phyloP scores from a whole-genome alignment of 1,284 basidiomycete genomes.

The Afroboletus lepidellus region DNA sequence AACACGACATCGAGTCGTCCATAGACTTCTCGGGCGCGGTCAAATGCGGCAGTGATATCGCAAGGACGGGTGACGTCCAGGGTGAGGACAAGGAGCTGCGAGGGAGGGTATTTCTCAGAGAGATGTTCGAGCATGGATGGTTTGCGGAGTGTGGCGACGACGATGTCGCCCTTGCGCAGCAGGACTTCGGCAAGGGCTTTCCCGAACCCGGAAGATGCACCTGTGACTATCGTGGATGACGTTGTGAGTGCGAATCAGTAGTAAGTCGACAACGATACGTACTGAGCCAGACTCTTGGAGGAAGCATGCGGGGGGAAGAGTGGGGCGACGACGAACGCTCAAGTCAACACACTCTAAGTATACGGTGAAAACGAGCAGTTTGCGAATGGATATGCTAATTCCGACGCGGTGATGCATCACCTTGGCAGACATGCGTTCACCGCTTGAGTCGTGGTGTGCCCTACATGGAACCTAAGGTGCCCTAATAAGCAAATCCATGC shows the following conservation, averaged over 20 bases:
- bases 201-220: slow-evolving; percentile 36
- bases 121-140: slow-evolving; percentile 28
- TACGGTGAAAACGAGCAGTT: too few species aligned
- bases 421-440: too few species aligned
- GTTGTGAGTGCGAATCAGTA: not conserved
- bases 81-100: slow-evolving; percentile 12
- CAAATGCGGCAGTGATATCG: slow-evolving; percentile 19
- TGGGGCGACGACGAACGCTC: too few species aligned
- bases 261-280: not conserved
- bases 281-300: slow-evolving; percentile 20
- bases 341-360: too few species aligned
- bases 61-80: slow-evolving; percentile 19
- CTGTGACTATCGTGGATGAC: slow-evolving; percentile 25
- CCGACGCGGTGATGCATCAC: too few species aligned
- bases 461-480: too few species aligned
- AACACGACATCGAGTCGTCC: slow-evolving; percentile 23
- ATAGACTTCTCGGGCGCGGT: slow-evolving; percentile 8
- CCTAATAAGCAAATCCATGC: too few species aligned
- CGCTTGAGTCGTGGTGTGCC: too few species aligned
- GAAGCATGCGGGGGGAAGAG: too few species aligned
- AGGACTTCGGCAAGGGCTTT: slow-evolving; percentile 26
- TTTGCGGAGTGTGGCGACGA: slow-evolving; percentile 34
- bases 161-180: slow-evolving; percentile 32
- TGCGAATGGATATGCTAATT: too few species aligned
- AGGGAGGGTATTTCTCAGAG: slow-evolving; percentile 9